These are phyloP conservation scores for Pseudofabraea citricarpa DNA, from an alignment of 2,329 filamentous ascomycete species.

Conservation along the genomic window DNA sequence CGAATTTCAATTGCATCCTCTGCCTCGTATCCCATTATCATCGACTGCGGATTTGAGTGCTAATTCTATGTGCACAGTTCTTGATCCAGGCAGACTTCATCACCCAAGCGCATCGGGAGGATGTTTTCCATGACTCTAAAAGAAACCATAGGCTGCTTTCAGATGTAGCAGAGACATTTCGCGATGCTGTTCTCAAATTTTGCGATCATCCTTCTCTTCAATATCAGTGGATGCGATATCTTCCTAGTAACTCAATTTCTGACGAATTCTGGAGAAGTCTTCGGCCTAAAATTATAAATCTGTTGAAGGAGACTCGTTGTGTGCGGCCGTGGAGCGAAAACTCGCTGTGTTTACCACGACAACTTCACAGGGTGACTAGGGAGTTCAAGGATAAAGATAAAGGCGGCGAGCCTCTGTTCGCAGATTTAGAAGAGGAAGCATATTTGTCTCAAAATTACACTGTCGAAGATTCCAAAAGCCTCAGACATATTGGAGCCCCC, in stretches of 20 bases:
- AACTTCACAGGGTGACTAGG: too few relatives aligned
- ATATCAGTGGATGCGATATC: slow-evolving; percentile 41
- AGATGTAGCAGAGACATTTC: slow-evolving; percentile 34
- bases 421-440: neutral
- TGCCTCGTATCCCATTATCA: too few relatives aligned
- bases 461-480: neutral
- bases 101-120: slow-evolving; percentile 39
- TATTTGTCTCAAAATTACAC: neutral
- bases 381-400: too few relatives aligned
- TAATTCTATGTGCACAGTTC: slow-evolving; percentile 27
- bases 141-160: slow-evolving; percentile 32
- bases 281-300: neutral
- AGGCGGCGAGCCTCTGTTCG: neutral
- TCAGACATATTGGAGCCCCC: too few relatives aligned
- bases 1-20: too few relatives aligned
- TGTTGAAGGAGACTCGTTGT: too few relatives aligned
- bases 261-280: slow-evolving; percentile 2
- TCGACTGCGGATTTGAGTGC: too few relatives aligned
- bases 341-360: neutral
- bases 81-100: slow-evolving; percentile 47
- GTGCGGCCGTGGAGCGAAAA: too few relatives aligned
- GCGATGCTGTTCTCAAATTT: slow-evolving; percentile 33
- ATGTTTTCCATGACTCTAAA: slow-evolving; percentile 33
- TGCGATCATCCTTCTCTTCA: slow-evolving; percentile 32
- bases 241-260: slow-evolving; percentile 27